Base-by-base conservation (phyloP, 2,329 filamentous ascomycete genomes). In the Thielaviopsis ethacetica region DNA sequence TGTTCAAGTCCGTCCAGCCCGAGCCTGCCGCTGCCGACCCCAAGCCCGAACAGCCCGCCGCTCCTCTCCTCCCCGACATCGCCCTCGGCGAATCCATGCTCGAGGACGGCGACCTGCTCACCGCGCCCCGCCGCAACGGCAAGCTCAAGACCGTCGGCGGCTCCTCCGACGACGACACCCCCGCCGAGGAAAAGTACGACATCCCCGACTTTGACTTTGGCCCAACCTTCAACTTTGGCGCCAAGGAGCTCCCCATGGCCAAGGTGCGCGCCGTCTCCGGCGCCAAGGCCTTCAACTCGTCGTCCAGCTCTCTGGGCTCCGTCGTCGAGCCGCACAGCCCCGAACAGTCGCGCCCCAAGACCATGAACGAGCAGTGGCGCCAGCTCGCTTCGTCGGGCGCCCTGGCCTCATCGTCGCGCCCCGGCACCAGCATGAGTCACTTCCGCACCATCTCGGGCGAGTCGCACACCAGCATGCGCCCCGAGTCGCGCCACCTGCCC, bases 201-300 rank as follows among this genome's bases (percentile, higher is more conserved):
- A 82, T 95, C 62, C 88, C 88, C 0, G 72, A 78, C 4, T 80
- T 95, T 62, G 84, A 96, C 68, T 96, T 96, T 71, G 91, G 91
- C 0, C 88, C 85, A 5, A 95, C 91, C 0, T 73, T 88, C 65
- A 84, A 86, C 61, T 85, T 89, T 58, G 59, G 55, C 60, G 71
- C 67, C 30, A 55, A 58, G 38, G 58, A 62, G 30, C 51, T 60
- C 3, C 60, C 60, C 47, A 38, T 52, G 56, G 56, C 58, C 15
- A 61, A 61, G 52, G 41, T 58, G n/a, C 51, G 56, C 21, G 59
- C 55, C n/a, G 56, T 61, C 22, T 51, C 34, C 6, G 50, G 56
- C 44, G 50, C 53, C 17, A 41, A 54, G 22, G 38, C 52, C 15
- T 53, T 26, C 54, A 34, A 56, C 19, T 54, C 52, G 19, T 54